Conservation (phyloP, 768 basidiomycete genomes). For the Auricularia heimuer region DNA sequence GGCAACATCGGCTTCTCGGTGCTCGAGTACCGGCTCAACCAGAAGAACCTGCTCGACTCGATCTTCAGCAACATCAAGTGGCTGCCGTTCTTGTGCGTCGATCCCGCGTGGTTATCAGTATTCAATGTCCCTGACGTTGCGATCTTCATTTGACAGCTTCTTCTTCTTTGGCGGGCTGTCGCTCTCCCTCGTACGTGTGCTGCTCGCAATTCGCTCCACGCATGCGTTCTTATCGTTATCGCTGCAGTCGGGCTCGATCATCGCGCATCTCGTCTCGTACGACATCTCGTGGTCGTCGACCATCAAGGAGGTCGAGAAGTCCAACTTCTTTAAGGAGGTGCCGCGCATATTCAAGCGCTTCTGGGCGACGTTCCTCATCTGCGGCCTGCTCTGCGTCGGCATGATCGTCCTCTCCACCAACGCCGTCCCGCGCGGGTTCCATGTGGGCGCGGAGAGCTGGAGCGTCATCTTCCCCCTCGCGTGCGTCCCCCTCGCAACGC, state of each 20-base stretch:
- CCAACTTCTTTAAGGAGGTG: slow-evolving; percentile 86
- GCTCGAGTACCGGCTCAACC: slow-evolving; percentile 58
- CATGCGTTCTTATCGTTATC: slow-evolving; percentile 24
- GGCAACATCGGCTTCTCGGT: slow-evolving; percentile 62
- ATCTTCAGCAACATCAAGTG: slow-evolving; percentile 52
- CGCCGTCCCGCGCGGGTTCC: slow-evolving; percentile 55
- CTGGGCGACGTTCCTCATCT: slow-evolving; percentile 54
- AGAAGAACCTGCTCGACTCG: slow-evolving; percentile 38
- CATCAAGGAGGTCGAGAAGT: slow-evolving; percentile 76
- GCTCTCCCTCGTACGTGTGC: too few species aligned
- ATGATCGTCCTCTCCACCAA: slow-evolving; percentile 49
- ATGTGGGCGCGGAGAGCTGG: slow-evolving; percentile 45
- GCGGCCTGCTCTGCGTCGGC: slow-evolving; percentile 36
- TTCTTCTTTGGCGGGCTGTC: slow-evolving; percentile 67
- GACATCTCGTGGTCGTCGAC: slow-evolving; percentile 52
- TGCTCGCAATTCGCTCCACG: too few species aligned
- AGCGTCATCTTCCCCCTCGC: slow-evolving; percentile 57
- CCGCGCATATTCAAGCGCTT: slow-evolving; percentile 77
- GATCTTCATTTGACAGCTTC: slow-evolving; percentile 34
- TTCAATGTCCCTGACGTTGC: not conserved
- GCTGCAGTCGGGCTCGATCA: slow-evolving; percentile 39
- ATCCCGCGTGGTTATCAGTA: slow-evolving; percentile 10
- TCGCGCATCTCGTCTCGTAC: slow-evolving; percentile 42
- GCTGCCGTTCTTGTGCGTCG: slow-evolving; percentile 66
- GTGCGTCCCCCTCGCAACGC: slow-evolving; percentile 28